Conservation (phyloP, 2,329 filamentous ascomycete species). For the Aspergillus pseudoglaucus region DNA sequence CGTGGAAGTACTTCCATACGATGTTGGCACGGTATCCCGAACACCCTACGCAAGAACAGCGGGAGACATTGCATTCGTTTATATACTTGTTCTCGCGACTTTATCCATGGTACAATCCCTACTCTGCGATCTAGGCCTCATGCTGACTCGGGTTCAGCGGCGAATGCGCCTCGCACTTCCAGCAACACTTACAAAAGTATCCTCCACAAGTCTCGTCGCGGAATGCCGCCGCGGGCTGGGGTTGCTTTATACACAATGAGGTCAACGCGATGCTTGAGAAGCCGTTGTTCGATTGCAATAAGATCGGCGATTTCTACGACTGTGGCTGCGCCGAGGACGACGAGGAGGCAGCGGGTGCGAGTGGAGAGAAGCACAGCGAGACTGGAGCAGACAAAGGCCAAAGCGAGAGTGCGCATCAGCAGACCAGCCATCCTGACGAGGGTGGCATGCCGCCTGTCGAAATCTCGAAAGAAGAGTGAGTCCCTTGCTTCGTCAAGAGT, state of each 20-base stretch:
- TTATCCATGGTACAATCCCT: conserved; percentile 51
- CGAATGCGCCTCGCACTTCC: conserved; percentile 60
- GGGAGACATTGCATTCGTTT: conserved; percentile 53
- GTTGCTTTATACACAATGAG: conserved; percentile 60
- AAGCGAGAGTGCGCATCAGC: not conserved
- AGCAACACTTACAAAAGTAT: conserved; percentile 54
- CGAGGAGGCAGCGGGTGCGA: conserved; percentile 18
- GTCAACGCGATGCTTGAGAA: conserved; percentile 59
- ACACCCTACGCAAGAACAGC: conserved; percentile 55
- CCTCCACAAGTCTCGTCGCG: conserved; percentile 59
- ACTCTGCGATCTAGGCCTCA: not conserved
- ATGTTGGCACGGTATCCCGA: conserved; percentile 62
- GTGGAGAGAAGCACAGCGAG: not conserved
- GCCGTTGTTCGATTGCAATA: conserved; percentile 56
- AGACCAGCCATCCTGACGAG: not conserved
- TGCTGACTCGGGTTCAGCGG: conserved; percentile 37
- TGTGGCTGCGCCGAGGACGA: conserved; percentile 58
- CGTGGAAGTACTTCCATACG: conserved; percentile 62
- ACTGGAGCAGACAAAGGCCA: conserved; percentile 1
- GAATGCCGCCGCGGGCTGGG: conserved; percentile 58
- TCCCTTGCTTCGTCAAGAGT: conserved; percentile 5
- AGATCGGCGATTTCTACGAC: conserved; percentile 62
- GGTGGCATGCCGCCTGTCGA: conserved; percentile 21
- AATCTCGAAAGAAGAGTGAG: conserved; percentile 32
- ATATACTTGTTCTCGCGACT: conserved; percentile 59